A percentile compares a stretch with the other conserved stretches of the same genome.
phyloP scores from a whole-genome alignment of 805 yeast genomes.

The Saturnispora galanensis region DNA sequence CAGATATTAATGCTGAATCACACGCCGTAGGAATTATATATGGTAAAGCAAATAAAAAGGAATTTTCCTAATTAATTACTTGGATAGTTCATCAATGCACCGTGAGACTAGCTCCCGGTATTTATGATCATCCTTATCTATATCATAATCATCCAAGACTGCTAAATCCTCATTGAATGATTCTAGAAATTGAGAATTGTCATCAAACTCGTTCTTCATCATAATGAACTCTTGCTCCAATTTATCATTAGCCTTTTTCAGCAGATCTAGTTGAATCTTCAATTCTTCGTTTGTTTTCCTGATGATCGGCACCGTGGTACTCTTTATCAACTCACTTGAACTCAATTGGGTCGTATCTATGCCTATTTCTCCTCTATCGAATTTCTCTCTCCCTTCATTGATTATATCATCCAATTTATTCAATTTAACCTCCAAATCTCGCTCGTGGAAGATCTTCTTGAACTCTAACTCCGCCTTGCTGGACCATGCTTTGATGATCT shows the following conservation, averaged over 20 bases:
- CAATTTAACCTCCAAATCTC: conserved; percentile 33
- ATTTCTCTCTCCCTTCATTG: conserved; percentile 26
- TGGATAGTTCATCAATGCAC: conserved; percentile 12
- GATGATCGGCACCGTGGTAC: conserved; percentile 12
- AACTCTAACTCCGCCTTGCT: conserved; percentile 35
- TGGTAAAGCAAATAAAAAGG: background rate
- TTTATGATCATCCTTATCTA: conserved; percentile 12
- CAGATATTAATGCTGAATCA: no score
- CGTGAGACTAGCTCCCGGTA: conserved; percentile 15
- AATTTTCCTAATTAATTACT: background rate
- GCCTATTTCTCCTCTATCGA: conserved; percentile 9
- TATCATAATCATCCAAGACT: conserved; percentile 12
- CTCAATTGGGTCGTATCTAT: conserved; percentile 11
- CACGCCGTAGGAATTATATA: background rate
- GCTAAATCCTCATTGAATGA: conserved; percentile 9
- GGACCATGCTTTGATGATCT: conserved; percentile 37
- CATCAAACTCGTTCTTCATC: conserved; percentile 7
- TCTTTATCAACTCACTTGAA: conserved; percentile 17
- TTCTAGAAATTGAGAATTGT: conserved; percentile 10
- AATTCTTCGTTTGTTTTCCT: conserved; percentile 7
- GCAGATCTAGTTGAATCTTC: background rate
- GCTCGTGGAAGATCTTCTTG: conserved; percentile 35
- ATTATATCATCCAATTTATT: conserved; percentile 41
- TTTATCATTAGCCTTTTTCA: conserved; percentile 3
- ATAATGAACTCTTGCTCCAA: conserved; percentile 9